Evolutionary conservation across 352 stramenopile species (phyloP).

Genomic region (Phytophthora rubi): DNA sequence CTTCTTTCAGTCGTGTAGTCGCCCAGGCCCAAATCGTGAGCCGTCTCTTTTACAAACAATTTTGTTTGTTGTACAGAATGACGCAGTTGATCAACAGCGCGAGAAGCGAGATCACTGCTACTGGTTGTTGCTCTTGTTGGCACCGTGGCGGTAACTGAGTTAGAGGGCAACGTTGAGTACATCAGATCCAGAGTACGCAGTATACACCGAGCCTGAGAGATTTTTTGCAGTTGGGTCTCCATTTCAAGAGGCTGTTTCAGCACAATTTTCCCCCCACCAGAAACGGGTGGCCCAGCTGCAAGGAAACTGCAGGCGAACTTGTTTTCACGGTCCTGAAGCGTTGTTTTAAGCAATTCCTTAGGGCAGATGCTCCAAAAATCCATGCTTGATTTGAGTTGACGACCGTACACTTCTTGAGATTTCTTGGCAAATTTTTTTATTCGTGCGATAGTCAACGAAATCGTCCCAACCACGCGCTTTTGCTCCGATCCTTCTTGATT

Average conservation of each 20-base stretch:
- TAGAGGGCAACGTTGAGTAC: conserved; percentile 10
- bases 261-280: conserved; percentile 32
- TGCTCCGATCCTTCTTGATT: conserved; percentile 30
- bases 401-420: conserved; percentile 42
- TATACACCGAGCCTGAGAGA: conserved; percentile 55
- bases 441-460: conserved; percentile 46
- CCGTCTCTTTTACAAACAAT: conserved; percentile 57
- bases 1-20: conserved; percentile 27
- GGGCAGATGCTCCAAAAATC: conserved; percentile 58
- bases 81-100: conserved; percentile 46
- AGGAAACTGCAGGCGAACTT: conserved; percentile 57
- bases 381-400: conserved; percentile 33
- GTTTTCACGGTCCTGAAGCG: conserved; percentile 48
- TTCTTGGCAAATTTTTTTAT: conserved; percentile 21
- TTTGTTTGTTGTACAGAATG: conserved; percentile 54
- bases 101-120: conserved; percentile 1
- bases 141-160: neutral
- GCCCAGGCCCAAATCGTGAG: conserved; percentile 52
- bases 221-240: conserved; percentile 60
- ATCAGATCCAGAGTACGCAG: conserved; percentile 36
- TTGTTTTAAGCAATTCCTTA: conserved; percentile 54
- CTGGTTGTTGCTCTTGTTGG: neutral
- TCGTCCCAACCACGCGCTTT: conserved; percentile 59
- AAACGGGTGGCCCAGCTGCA: conserved; percentile 34
- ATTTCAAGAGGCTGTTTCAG: conserved; percentile 43